Conservation (phyloP, 164 flowering plant genomes). For the Umbellularia californica region DNA sequence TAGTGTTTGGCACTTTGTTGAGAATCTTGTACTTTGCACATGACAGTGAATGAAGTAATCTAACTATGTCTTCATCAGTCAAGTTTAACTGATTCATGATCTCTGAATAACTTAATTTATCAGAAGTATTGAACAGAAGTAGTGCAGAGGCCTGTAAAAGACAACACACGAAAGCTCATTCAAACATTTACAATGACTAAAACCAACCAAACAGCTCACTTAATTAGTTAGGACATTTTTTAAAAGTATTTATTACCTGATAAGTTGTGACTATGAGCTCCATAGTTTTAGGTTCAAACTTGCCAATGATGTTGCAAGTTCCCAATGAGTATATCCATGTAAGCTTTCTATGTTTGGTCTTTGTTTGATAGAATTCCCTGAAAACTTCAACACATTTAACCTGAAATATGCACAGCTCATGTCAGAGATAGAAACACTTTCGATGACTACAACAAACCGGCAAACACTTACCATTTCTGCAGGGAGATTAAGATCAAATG, state of each 20-base stretch:
- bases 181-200: neutral
- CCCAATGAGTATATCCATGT: constrained; percentile 95
- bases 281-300: constrained; percentile 70
- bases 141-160: constrained; percentile 61
- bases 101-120: constrained; percentile 65
- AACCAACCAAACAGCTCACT: neutral
- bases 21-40: constrained; percentile 89
- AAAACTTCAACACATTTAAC: constrained; percentile 84
- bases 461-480: constrained; percentile 62
- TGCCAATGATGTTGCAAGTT: constrained; percentile 74
- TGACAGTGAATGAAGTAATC: constrained; percentile 83
- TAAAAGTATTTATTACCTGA: constrained; percentile 44
- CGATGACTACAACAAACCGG: neutral
- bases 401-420: constrained; percentile 26
- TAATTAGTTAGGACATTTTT: neutral
- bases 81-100: constrained; percentile 76
- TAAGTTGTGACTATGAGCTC: constrained; percentile 85
- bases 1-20: constrained; percentile 72
- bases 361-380: constrained; percentile 73
- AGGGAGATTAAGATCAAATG: constrained; percentile 83
- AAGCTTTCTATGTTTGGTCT: constrained; percentile 83
- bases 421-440: neutral
- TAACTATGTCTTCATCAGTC: constrained; percentile 65
- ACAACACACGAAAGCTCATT: constrained; percentile 1
- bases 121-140: constrained; percentile 73